Evolutionary conservation across 2,329 filamentous ascomycete species (phyloP).

Genomic region (Colletotrichum ledebouriae): DNA sequence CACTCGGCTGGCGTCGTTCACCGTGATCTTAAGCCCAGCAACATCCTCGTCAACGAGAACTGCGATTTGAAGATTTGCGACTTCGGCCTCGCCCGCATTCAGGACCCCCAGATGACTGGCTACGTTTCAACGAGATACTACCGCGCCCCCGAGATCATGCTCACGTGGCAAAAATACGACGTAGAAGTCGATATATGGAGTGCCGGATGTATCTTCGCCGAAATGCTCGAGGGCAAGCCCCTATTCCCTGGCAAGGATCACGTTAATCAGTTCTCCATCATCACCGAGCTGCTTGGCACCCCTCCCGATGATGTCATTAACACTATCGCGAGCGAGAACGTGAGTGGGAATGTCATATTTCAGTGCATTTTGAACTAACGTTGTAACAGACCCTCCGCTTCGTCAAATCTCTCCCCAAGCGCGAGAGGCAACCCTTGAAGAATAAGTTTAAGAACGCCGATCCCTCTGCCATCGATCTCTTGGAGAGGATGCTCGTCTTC

Average conservation of each 20-base stretch:
- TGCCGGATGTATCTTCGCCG: conserved; percentile 97
- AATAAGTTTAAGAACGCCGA: conserved; percentile 98
- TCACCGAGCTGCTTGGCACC: conserved; percentile 95
- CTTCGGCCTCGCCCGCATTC: conserved; percentile 96
- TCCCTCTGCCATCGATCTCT: conserved; percentile 84
- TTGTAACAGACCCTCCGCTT: conserved; percentile 85
- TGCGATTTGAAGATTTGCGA: conserved; percentile 99
- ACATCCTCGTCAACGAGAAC: conserved; percentile 99
- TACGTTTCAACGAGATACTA: conserved; percentile 99
- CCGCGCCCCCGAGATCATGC: conserved; percentile 98
- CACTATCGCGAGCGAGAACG: conserved; percentile 98
- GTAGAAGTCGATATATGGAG: conserved; percentile 99
- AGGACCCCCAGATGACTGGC: conserved; percentile 99
- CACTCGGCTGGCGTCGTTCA: conserved; percentile 98
- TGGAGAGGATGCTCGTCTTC: conserved; percentile 98
- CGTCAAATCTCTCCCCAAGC: conserved; percentile 95
- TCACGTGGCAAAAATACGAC: conserved; percentile 99
- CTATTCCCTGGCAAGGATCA: conserved; percentile 99
- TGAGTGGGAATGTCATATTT: conserved; percentile 58
- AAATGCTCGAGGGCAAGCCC: conserved; percentile 99
- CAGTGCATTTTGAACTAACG: background rate
- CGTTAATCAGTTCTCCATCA: conserved; percentile 99
- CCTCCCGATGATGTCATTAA: conserved; percentile 98
- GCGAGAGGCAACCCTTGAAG: conserved; percentile 86
- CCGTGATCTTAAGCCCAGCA: conserved; percentile 97